A percentile compares a stretch with the other conserved stretches of the same genome.
Evolutionary conservation across 1,284 basidiomycete genomes (phyloP).

Genomic region (Cryptococcus wingfieldii): DNA sequence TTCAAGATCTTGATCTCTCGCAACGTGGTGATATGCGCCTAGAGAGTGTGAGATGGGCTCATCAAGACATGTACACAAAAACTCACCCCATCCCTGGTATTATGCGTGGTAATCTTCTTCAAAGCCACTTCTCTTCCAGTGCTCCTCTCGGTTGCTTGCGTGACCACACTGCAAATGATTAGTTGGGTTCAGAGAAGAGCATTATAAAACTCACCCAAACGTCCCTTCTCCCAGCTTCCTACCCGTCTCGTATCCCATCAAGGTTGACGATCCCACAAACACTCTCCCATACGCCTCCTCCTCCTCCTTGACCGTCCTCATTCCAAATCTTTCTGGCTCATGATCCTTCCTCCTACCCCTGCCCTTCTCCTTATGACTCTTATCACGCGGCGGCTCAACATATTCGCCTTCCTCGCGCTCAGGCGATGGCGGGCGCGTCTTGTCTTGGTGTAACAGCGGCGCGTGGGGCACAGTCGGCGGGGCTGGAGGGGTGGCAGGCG

Average conservation of each 20-base stretch:
- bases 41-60: not conserved
- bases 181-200: conserved; percentile 1
- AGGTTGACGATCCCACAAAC: conserved; percentile 71
- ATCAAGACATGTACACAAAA: not conserved
- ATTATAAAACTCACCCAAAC: conserved; percentile 62
- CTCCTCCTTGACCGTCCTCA: conserved; percentile 60
- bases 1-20: conserved; percentile 99
- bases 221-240: conserved; percentile 91
- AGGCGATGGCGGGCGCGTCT: conserved; percentile 43
- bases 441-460: conserved; percentile 25
- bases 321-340: conserved; percentile 44
- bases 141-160: conserved; percentile 68
- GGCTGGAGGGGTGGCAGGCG: conserved; percentile 26
- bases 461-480: conserved; percentile 20
- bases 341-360: conserved; percentile 19
- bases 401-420: conserved; percentile 28
- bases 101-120: conserved; percentile 80
- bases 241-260: conserved; percentile 73
- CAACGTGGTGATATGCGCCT: conserved; percentile 81
- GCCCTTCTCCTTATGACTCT: conserved; percentile 15
- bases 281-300: conserved; percentile 59
- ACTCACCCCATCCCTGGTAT: conserved; percentile 86
- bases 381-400: conserved; percentile 25
- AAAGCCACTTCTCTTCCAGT: conserved; percentile 72
- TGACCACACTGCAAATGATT: conserved; percentile 64